Conservation (phyloP, 2,329 filamentous ascomycete species). For the Cercospora sesami region DNA sequence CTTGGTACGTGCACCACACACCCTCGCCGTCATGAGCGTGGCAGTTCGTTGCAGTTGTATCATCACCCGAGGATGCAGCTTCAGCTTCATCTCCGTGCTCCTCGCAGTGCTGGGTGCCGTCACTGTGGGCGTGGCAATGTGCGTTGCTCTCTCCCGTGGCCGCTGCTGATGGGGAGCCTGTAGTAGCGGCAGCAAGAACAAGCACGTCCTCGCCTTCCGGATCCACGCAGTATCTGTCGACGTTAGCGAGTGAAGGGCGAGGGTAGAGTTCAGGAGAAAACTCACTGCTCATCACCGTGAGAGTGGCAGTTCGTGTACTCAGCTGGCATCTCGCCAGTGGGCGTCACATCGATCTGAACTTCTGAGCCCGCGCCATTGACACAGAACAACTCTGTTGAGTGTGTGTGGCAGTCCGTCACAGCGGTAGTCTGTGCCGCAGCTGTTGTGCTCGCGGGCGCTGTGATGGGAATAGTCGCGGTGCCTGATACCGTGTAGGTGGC, state of each 20-base stretch:
- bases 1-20: slow-evolving; percentile 43
- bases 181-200: slow-evolving; percentile 35
- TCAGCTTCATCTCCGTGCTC: slow-evolving; percentile 2
- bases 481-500: slow-evolving; percentile 19
- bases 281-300: slow-evolving; percentile 59
- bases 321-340: slow-evolving; percentile 46
- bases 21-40: slow-evolving; percentile 25
- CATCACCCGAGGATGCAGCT: slow-evolving; percentile 11
- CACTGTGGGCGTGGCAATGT: slow-evolving; percentile 4
- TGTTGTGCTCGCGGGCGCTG: slow-evolving; percentile 15
- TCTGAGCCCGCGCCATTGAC: slow-evolving; percentile 42
- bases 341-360: slow-evolving; percentile 56
- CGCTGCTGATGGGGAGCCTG: background rate
- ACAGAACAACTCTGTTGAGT: slow-evolving; percentile 40
- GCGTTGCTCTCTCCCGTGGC: background rate
- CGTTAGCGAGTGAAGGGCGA: background rate
- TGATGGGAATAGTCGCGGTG: slow-evolving; percentile 14
- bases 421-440: slow-evolving; percentile 21
- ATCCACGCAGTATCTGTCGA: slow-evolving; percentile 14
- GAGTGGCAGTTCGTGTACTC: slow-evolving; percentile 64
- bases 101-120: slow-evolving; percentile 12
- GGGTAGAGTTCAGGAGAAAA: background rate
- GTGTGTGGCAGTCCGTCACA: slow-evolving; percentile 19
- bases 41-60: slow-evolving; percentile 28
- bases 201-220: slow-evolving; percentile 8